Evolutionary conservation across 495 filamentous ascomycete species (phyloP).

Genomic region (Niebla homalea): DNA sequence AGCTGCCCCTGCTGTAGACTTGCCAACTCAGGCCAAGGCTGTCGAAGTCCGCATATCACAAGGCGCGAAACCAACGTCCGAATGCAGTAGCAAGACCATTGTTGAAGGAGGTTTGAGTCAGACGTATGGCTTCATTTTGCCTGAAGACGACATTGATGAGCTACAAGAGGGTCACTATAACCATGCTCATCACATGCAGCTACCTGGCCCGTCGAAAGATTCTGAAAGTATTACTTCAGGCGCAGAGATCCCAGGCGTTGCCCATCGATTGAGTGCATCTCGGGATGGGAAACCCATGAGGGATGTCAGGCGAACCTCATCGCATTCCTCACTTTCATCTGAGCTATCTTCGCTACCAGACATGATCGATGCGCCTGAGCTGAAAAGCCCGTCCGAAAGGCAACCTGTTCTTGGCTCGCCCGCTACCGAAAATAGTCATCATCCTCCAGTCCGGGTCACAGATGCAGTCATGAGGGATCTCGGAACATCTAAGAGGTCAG

Average conservation of each 20-base stretch:
- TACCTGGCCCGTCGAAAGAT: neutral
- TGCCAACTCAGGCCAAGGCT: neutral
- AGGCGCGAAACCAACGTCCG: neutral
- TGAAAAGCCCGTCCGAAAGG: too few species aligned
- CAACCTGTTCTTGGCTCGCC: too few species aligned
- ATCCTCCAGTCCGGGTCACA: too few species aligned
- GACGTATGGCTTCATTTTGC: neutral
- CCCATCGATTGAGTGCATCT: neutral
- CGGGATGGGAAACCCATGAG: neutral
- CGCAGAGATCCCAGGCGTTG: too few species aligned
- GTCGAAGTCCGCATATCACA: neutral
- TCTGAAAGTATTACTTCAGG: neutral
- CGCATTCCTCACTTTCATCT: too few species aligned
- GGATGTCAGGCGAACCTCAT: too few species aligned
- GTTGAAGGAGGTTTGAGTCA: neutral
- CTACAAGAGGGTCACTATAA: constrained; percentile 13
- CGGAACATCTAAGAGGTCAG: neutral
- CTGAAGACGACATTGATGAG: constrained; percentile 10
- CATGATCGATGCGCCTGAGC: too few species aligned
- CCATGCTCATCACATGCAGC: neutral
- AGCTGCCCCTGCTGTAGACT: too few species aligned
- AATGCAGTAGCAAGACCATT: neutral
- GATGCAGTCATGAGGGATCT: too few species aligned
- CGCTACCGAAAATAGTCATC: too few species aligned
- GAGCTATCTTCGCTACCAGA: too few species aligned